A percentile compares a stretch with the other conserved stretches of the same genome.
These are phyloP conservation scores for Ostreobium quekettii DNA, from an alignment of 139 green algal species.

Conservation along the genomic window DNA sequence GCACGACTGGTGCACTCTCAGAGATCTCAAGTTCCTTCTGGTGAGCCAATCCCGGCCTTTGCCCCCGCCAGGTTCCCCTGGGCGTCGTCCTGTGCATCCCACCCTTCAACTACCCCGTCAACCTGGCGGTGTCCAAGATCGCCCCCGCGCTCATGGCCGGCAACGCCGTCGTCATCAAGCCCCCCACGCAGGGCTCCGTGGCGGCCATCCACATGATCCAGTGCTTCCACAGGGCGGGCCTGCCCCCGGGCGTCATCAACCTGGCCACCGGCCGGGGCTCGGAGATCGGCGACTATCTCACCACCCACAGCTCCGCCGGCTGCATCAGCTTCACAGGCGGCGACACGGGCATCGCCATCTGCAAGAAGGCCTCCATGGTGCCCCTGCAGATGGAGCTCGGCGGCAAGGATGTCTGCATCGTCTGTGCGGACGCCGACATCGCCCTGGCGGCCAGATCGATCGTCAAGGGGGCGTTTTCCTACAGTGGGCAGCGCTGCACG, in stretches of 20 bases:
- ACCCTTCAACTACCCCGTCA: conserved; percentile 97
- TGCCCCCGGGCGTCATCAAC: conserved; percentile 72
- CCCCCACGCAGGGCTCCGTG: conserved; percentile 79
- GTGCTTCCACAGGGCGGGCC: conserved; percentile 74
- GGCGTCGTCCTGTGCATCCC: conserved; percentile 90
- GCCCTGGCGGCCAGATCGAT: conserved; percentile 78
- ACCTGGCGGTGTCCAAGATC: conserved; percentile 92
- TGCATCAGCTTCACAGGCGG: conserved; percentile 88
- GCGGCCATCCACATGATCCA: conserved; percentile 82
- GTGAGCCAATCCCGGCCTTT: background rate
- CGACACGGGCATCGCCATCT: conserved; percentile 67
- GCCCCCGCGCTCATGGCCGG: conserved; percentile 90
- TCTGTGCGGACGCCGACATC: conserved; percentile 83
- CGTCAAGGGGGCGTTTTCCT: conserved; percentile 60
- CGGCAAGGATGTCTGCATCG: conserved; percentile 92
- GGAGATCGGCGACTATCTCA: conserved; percentile 97
- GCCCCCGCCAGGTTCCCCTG: conserved; percentile 61
- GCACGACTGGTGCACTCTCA: no score
- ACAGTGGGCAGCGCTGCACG: conserved; percentile 82
- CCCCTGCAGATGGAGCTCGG: conserved; percentile 96
- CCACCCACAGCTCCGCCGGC: conserved; percentile 66
- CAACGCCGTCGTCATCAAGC: conserved; percentile 93
- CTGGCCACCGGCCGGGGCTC: conserved; percentile 71
- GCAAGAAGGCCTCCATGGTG: conserved; percentile 85
- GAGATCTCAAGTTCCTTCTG: background rate